Conservation (phyloP, 345 rosid genomes). For the Moringa oleifera region DNA sequence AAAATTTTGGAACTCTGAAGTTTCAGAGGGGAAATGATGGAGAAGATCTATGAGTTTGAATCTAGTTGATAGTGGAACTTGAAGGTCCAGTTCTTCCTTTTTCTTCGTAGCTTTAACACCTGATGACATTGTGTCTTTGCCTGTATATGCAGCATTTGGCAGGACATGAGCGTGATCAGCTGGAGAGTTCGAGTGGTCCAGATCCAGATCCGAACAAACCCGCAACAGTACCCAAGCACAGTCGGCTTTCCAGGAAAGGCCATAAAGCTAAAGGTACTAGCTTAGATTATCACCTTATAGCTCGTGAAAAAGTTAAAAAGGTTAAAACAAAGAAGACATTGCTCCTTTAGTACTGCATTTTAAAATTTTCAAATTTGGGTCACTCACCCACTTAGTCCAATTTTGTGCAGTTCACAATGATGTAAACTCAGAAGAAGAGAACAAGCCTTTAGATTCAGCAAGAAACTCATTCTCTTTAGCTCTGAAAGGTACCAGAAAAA, state of each 20-base stretch:
- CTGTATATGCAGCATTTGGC: conserved; percentile 51
- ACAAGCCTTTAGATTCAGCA: conserved; percentile 54
- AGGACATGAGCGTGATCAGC: conserved; percentile 46
- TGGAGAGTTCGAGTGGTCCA: conserved; percentile 56
- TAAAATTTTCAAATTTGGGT: conserved; percentile 17
- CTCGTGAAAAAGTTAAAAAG: conserved; percentile 16
- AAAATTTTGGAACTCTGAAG: background rate
- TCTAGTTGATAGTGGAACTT: too few species aligned
- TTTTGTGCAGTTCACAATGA: conserved; percentile 40
- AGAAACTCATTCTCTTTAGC: conserved; percentile 86
- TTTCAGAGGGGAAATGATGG: background rate
- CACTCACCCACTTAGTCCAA: conserved; percentile 20
- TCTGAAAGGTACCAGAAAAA: conserved; percentile 51
- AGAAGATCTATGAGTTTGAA: background rate
- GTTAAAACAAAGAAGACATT: conserved; percentile 13
- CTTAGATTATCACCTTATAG: conserved; percentile 6
- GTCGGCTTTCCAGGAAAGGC: conserved; percentile 44
- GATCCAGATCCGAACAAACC: conserved; percentile 72
- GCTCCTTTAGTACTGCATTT: conserved; percentile 20
- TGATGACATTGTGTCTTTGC: background rate
- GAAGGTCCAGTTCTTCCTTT: background rate
- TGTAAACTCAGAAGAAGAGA: conserved; percentile 38
- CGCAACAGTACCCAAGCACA: conserved; percentile 38
- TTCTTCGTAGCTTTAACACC: background rate
- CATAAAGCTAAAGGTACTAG: conserved; percentile 60